Base-by-base conservation (phyloP, 768 basidiomycete genomes). In the Antrodiella citrinella region DNA sequence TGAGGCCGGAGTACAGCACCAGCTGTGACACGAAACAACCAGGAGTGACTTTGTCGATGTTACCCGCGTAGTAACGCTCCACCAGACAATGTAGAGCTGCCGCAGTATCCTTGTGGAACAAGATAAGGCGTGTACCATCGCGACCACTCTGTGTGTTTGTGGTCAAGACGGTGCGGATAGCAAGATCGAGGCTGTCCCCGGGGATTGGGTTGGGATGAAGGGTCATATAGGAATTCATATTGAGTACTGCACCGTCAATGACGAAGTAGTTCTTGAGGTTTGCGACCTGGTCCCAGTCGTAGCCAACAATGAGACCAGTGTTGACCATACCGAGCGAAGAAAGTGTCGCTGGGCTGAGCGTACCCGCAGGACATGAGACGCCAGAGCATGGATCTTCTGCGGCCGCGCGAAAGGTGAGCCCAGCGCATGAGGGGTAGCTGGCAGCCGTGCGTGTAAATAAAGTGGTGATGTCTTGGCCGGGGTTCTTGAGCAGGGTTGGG, bases 11-110 rank as follows among this genome's bases (percentile, higher is more conserved):
- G 64, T 96, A 99, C 47, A 98, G 83, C 65, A 98, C 81, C 22
- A 98, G 73, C 43, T 81, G 77, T 25, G 92, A 86, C 35, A 92
- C 81, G 67, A 97, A 94, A 68, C 96, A 99, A 5, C 95, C 95
- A 4, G 96, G 91, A 0, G 93, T 85, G 62, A 96, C 74, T 69
- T 97, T 96, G 73, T 97, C 96, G 55, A 99, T 97, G 63, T 88
- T 86, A 19, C 96, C 96, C 0, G 93, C 94, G 46, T 80, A 80
- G 66, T 96, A 99, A 11, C 96, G 82, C 59, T 90, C 71, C 47
- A 76, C 74, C 47, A 99, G 74, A 66, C 96, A 99, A 9, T 81
- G 76, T 2, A 96, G 74, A 20, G 88, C 82, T 9, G 74, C 70
- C 53, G 77, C 72, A 50, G 91, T 77, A 48, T 78, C 76, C 4